Evolutionary conservation across 2,329 filamentous ascomycete species (phyloP).

Genomic region (Colletotrichum caudatum): DNA sequence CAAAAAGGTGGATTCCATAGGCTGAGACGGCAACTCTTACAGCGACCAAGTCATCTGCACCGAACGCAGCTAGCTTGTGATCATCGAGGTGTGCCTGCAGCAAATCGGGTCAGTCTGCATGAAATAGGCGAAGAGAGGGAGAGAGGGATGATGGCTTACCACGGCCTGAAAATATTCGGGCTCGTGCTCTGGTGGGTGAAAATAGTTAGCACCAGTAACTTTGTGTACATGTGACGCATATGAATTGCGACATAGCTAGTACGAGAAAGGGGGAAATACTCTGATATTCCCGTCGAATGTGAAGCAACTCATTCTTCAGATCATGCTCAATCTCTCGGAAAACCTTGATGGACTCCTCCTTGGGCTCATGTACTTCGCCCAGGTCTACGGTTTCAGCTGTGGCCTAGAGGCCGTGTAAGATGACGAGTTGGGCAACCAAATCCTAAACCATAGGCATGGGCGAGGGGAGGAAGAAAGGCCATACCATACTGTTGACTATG

Average conservation of each 20-base stretch:
- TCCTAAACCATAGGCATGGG: neutral
- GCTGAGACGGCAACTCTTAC: slow-evolving; percentile 60
- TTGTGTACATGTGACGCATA: neutral
- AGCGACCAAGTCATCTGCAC: slow-evolving; percentile 54
- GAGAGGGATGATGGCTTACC: slow-evolving; percentile 43
- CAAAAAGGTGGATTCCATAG: slow-evolving; percentile 63
- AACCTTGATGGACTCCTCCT: slow-evolving; percentile 62
- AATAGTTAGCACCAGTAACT: slow-evolving; percentile 12
- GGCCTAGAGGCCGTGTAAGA: slow-evolving; percentile 51
- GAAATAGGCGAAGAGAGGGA: too few species aligned
- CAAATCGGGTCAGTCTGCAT: slow-evolving; percentile 20
- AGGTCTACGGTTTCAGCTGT: slow-evolving; percentile 66
- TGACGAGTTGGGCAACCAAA: neutral
- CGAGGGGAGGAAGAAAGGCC: neutral
- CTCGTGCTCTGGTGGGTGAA: slow-evolving; percentile 60
- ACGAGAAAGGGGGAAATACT: slow-evolving; percentile 48
- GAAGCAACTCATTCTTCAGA: slow-evolving; percentile 64
- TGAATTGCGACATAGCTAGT: neutral
- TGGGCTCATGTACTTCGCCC: slow-evolving; percentile 60
- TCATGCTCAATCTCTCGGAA: slow-evolving; percentile 63
- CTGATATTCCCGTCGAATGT: slow-evolving; percentile 59
- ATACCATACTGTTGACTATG: slow-evolving; percentile 1
- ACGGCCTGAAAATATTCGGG: slow-evolving; percentile 67
- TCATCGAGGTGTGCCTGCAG: slow-evolving; percentile 51
- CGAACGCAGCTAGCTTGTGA: slow-evolving; percentile 53